Base-by-base conservation (phyloP, 805 yeast species). In the Kluyveromyces dobzhanskii region DNA sequence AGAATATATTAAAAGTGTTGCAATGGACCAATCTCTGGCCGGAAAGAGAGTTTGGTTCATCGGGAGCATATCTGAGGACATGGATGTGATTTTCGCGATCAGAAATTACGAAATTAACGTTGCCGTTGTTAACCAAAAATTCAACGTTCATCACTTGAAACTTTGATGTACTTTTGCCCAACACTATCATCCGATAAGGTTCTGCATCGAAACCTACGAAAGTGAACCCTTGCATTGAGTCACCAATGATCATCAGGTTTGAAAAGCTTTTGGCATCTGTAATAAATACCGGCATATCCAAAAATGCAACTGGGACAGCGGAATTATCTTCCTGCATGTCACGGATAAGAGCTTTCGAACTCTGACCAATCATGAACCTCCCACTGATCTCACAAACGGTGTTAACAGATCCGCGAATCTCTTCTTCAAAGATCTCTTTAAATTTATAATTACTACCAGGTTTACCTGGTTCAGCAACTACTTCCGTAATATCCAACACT, bases 141-240 rank as follows among this genome's bases (percentile, higher is more conserved):
- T 88, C 96, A 6, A 58, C 39, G 11, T 59, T 45, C 32, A 71
- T 67, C 0, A 83, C 80, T 50, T 78, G 82, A 32, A 82, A 65
- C 14, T 70, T 60, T 18, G 74, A 69, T 16, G 74, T 67, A 56
- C 88, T 95, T 54, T 81, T 84, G 7, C 94, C 88, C 37, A 92
- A 59, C 41, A 73, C 59, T 13, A 86, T 67, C 79, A 90, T 78
- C 46, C 96, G 66, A 57, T 85, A 88, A 1, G 99, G 99, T 51
- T 90, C 96, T 2, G 94, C 90, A 57, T 87, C 95, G 62, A 87
- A 88, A 1, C 97, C 97, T 21, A 80, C 78, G 41, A 92, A 67
- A 67, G 87, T 78, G 3, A 85, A 68, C 4, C 64, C 66, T 49
- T 84, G 81, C 60, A 78, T 69, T 0, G 85, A 66, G 59, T 92